Conservation (phyloP, 176 grass and related monocot species). For the Musa troglodytarum region DNA sequence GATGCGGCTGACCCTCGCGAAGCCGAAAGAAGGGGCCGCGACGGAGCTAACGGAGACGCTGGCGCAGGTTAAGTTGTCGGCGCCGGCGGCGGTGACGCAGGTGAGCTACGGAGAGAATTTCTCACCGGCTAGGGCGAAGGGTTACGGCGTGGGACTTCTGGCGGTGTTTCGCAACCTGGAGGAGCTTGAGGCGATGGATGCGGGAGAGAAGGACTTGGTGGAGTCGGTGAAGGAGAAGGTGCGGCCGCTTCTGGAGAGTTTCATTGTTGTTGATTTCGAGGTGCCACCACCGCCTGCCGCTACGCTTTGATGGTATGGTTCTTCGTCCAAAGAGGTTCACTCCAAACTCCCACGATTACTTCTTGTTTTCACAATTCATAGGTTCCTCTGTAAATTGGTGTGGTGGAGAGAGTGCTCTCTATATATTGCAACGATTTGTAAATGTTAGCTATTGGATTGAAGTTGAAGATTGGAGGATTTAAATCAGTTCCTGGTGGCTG, state of each 20-base stretch:
- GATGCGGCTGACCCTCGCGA: slow-evolving; percentile 60
- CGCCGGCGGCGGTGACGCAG: slow-evolving; percentile 20
- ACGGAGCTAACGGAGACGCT: slow-evolving; percentile 38
- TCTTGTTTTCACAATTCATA: not conserved
- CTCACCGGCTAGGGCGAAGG: slow-evolving; percentile 80
- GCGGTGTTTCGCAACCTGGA: slow-evolving; percentile 49
- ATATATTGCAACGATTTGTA: not conserved
- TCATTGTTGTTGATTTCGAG: slow-evolving; percentile 68
- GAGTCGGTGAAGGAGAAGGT: slow-evolving; percentile 54
- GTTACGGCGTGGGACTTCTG: slow-evolving; percentile 64
- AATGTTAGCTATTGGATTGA: not conserved
- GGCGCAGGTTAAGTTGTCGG: slow-evolving; percentile 30
- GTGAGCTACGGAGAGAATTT: slow-evolving; percentile 89
- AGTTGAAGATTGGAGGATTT: not conserved
- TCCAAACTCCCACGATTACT: not conserved
- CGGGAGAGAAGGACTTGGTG: slow-evolving; percentile 37
- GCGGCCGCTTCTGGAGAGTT: slow-evolving; percentile 54
- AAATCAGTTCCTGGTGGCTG: not conserved
- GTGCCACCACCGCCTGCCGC: slow-evolving; percentile 25
- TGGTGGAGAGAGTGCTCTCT: not conserved
- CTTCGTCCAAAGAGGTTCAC: not conserved
- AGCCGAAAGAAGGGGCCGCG: slow-evolving; percentile 44
- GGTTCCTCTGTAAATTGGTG: not conserved
- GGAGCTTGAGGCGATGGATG: slow-evolving; percentile 62
- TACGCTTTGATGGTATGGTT: slow-evolving; percentile 37